Evolutionary conservation across 2,329 filamentous ascomycete species (phyloP), one percentile per base, ranked within the genome.

Genomic region (Aspergillus neoniger): DNA sequence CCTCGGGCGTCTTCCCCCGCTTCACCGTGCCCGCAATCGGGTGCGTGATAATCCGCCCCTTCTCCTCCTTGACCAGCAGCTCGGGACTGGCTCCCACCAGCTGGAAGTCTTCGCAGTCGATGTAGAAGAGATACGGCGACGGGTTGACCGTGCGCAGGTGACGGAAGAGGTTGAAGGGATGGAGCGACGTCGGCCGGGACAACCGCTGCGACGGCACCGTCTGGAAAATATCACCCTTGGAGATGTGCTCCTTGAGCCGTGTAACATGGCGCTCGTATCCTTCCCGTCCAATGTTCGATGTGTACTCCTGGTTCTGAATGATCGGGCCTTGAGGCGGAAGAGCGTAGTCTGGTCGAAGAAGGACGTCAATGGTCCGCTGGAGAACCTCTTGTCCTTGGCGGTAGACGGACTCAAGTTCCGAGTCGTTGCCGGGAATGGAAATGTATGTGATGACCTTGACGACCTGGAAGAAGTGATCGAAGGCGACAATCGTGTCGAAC

Each of bases 141-240:
- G 95, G 95, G 75, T 99, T 99, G 72, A 98, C 91, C n/a, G 92
- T 96, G 64, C 95, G 91, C 39, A 99, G 85, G 75, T 96, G 92
- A 57, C 94, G 88, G 83, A 98, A 99, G 70, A 99, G 91, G 81
- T 98, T 99, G 84, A 98, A 99, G 0, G 95, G 94, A 76, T 99
- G 95, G 47, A 99, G 82, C 58, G 86, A 88, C 2, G 95, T 99
- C 14, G 93, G 93, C 28, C 94, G 86, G 7, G 93, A 89, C 73
- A 98, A 91, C 55, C 95, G 88, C 79, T 99, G 95, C 44, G 92
- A 97, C 1, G 95, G 95, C 15, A 99, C 95, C 0, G 92, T 92
- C 77, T 99, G 95, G 79, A 99, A 98, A 74, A 99, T 98, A 81
- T 98, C 92, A 68, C 95, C 95, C 64, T 86, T 85, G 69, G 87